Percentiles rank a stretch among this genome's conserved stretches.
Conservation (phyloP, 768 basidiomycete species). For the Clitopilus passeckerianus region DNA sequence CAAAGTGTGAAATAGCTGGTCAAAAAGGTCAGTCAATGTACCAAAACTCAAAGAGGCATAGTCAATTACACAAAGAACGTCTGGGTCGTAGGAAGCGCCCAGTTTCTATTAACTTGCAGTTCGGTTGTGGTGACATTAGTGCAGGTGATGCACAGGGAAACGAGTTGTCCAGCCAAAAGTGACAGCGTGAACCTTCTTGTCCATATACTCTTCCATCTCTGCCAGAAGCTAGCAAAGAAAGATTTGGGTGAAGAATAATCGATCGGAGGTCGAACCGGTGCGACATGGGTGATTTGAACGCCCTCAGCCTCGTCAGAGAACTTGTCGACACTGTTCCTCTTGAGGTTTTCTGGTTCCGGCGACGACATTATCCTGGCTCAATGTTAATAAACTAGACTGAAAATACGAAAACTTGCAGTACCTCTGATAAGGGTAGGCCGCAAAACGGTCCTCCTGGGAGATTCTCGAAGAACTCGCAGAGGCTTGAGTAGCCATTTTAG, state of each 20-base stretch:
- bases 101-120: slow-evolving; percentile 64
- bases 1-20: slow-evolving; percentile 76
- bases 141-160: slow-evolving; percentile 85
- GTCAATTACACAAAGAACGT: slow-evolving; percentile 72
- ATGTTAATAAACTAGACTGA: neutral
- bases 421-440: neutral
- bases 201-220: slow-evolving; percentile 73
- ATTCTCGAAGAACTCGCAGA: neutral
- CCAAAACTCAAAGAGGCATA: neutral
- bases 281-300: slow-evolving; percentile 1
- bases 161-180: slow-evolving; percentile 73
- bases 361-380: neutral
- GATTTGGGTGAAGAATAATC: slow-evolving; percentile 55
- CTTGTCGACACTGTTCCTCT: slow-evolving; percentile 9
- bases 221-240: slow-evolving; percentile 48
- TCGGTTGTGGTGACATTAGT: slow-evolving; percentile 79
- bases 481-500: neutral
- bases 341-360: slow-evolving; percentile 3
- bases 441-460: neutral
- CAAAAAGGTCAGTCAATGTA: neutral
- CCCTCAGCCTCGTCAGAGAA: slow-evolving; percentile 8
- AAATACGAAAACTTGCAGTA: neutral
- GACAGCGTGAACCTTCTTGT: slow-evolving; percentile 68
- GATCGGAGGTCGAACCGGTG: slow-evolving; percentile 50
- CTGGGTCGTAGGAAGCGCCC: slow-evolving; percentile 77